Evolutionary conservation across 1,139 yeast species (phyloP).

Genomic region (Meyerozyma elateridarum): DNA sequence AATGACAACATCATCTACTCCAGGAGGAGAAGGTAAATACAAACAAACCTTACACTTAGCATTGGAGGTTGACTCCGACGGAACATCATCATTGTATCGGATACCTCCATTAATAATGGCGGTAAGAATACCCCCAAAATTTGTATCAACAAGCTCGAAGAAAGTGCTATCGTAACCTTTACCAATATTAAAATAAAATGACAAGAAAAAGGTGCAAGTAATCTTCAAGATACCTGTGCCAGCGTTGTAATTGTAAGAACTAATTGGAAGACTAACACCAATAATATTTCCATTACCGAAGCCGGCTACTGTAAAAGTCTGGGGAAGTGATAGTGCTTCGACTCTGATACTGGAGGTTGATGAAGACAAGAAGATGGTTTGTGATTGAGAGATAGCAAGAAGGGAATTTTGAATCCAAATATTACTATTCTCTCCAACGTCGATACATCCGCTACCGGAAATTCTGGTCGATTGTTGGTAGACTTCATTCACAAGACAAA

Average conservation of each 20-base stretch:
- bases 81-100: no score
- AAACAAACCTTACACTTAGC: constrained; percentile 16
- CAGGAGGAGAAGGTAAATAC: constrained; percentile 9
- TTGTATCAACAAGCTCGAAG: background rate
- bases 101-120: constrained; percentile 8
- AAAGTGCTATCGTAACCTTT: constrained; percentile 3
- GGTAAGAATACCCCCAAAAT: constrained; percentile 6
- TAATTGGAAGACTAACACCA: constrained; percentile 11
- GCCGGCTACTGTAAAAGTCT: constrained; percentile 14
- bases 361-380: constrained; percentile 15
- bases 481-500: constrained; percentile 18
- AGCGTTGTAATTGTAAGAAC: constrained; percentile 6
- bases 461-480: constrained; percentile 16
- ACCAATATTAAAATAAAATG: constrained; percentile 1
- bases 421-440: constrained; percentile 14
- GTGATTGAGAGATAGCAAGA: constrained; percentile 12
- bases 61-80: no score
- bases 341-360: constrained; percentile 15
- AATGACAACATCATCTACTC: constrained; percentile 1
- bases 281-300: constrained; percentile 16
- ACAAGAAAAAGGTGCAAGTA: background rate
- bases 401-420: constrained; percentile 14
- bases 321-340: constrained; percentile 11
- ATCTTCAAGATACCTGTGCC: constrained; percentile 1
- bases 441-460: constrained; percentile 20